These are phyloP conservation scores for Eutypella sp. DNA, from an alignment of 2,329 filamentous ascomycete species.

Conservation along the genomic window DNA sequence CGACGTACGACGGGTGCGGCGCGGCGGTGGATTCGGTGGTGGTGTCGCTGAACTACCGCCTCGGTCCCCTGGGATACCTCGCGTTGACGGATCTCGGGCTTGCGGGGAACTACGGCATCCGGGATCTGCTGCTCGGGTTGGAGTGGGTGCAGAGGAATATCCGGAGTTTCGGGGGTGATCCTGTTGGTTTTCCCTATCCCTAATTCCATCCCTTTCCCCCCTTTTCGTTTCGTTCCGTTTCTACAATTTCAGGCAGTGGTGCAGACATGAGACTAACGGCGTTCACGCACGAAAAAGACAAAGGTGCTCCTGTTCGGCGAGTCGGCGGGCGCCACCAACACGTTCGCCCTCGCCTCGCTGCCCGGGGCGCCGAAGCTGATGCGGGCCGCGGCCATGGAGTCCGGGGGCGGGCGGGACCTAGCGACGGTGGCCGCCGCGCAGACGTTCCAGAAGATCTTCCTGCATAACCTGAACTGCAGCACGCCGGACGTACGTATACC, in stretches of 20 bases:
- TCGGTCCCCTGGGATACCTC: slow-evolving; percentile 45
- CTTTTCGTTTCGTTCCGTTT: too few relatives aligned
- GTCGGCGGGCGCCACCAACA: slow-evolving; percentile 20
- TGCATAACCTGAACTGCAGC: slow-evolving; percentile 19
- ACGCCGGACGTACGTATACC: slow-evolving; percentile 12
- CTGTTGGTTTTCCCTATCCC: slow-evolving; percentile 14
- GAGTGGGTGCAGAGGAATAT: slow-evolving; percentile 47
- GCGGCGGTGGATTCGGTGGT: slow-evolving; percentile 20
- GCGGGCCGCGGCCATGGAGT: slow-evolving; percentile 19
- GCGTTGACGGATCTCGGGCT: slow-evolving; percentile 34
- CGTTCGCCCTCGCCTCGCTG: slow-evolving; percentile 21
- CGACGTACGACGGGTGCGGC: slow-evolving; percentile 19
- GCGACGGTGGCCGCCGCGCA: slow-evolving; percentile 14
- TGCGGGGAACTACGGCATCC: slow-evolving; percentile 44
- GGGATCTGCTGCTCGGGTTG: slow-evolving; percentile 44
- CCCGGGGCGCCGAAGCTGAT: slow-evolving; percentile 20
- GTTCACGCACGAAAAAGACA: too few relatives aligned
- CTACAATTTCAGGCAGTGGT: too few relatives aligned
- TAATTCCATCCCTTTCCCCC: too few relatives aligned
- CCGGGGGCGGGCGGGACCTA: slow-evolving; percentile 17
- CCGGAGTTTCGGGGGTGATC: slow-evolving; percentile 38
- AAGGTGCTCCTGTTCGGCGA: slow-evolving; percentile 24
- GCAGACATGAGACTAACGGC: too few relatives aligned
- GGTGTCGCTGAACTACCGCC: slow-evolving; percentile 32
- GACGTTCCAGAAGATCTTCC: slow-evolving; percentile 12